A percentile compares a stretch with the other conserved stretches of the same genome.
Evolutionary conservation across 805 yeast genomes (phyloP).

Genomic region (Cyberlindnera xylosilytica): DNA sequence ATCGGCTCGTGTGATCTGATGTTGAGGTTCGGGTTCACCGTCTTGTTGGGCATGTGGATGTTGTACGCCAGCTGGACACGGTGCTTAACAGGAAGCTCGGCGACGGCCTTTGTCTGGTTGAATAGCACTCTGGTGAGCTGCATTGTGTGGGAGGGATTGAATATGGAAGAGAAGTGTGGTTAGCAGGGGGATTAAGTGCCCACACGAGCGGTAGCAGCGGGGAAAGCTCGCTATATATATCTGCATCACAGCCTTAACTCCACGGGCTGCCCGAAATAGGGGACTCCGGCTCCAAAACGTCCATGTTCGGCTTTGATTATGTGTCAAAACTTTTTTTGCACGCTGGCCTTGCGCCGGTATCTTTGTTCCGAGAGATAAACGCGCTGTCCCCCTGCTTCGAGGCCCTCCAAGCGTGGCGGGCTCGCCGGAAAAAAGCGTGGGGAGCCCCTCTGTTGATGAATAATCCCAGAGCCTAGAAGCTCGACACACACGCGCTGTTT

Average conservation of each 20-base stretch:
- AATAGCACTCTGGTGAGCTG: slow-evolving; percentile 7
- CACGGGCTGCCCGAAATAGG: not conserved
- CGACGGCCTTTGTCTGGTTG: slow-evolving; percentile 8
- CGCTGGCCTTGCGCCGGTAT: slow-evolving; percentile 4
- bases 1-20: slow-evolving; percentile 31
- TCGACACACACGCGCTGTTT: no score
- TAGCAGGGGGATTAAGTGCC: not conserved
- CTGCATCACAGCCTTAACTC: no score
- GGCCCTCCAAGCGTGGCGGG: no score
- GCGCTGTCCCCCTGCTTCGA: no score
- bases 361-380: slow-evolving; percentile 6
- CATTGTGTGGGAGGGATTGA: slow-evolving; percentile 3
- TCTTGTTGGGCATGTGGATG: slow-evolving; percentile 26
- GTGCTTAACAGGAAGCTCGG: slow-evolving; percentile 20
- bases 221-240: no score
- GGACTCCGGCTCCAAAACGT: not conserved
- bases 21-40: slow-evolving; percentile 25
- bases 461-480: no score
- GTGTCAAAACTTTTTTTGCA: slow-evolving; percentile 8
- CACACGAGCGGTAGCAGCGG: not conserved
- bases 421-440: no score
- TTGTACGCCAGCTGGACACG: slow-evolving; percentile 24
- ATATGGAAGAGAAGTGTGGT: not conserved
- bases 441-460: no score
- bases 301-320: slow-evolving; percentile 3